phyloP scores from a whole-genome alignment of 768 basidiomycete genomes.

The Podaxis sp. region DNA sequence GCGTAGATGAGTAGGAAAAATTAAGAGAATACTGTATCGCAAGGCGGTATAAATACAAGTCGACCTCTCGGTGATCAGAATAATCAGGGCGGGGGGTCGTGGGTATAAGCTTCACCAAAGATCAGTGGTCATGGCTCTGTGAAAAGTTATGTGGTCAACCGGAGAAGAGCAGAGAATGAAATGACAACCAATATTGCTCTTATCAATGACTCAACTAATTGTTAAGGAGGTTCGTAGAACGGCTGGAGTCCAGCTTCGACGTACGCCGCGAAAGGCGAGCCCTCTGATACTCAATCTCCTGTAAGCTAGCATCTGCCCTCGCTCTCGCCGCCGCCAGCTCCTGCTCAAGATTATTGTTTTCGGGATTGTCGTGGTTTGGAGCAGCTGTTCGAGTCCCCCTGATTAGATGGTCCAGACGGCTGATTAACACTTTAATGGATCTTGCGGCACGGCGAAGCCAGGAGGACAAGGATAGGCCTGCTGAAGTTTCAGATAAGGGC shows the following conservation, averaged over 20 bases:
- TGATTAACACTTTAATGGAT: not conserved
- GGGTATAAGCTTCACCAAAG: too few species aligned
- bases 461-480: conserved; percentile 9
- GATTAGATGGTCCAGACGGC: not conserved
- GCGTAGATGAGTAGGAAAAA: too few species aligned
- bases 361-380: not conserved
- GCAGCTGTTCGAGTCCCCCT: not conserved
- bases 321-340: not conserved
- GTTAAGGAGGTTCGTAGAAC: too few species aligned
- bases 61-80: too few species aligned
- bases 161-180: too few species aligned
- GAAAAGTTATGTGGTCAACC: too few species aligned
- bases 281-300: not conserved
- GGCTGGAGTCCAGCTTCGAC: conserved; percentile 2
- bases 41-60: too few species aligned
- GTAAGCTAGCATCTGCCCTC: not conserved
- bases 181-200: too few species aligned
- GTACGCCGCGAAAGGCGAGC: not conserved
- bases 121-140: too few species aligned
- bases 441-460: not conserved
- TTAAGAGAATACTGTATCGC: too few species aligned
- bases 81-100: too few species aligned
- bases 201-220: too few species aligned
- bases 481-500: conserved; percentile 10
- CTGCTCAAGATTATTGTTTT: not conserved